These are phyloP conservation scores for Pelargonium cotyledonis DNA, from an alignment of 441 rosid species.

Conservation along the genomic window DNA sequence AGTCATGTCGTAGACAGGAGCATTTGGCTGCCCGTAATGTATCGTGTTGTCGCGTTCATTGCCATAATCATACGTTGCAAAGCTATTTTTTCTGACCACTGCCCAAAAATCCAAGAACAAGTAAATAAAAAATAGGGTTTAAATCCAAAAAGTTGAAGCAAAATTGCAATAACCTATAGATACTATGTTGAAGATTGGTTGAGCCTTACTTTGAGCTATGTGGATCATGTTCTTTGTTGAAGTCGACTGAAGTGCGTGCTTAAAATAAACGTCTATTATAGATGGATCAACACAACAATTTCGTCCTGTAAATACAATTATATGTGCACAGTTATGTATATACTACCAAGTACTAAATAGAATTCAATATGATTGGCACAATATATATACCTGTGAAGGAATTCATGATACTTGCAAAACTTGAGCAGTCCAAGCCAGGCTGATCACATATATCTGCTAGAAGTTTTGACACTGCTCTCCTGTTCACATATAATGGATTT, in stretches of 20 bases:
- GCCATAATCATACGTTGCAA: conserved; percentile 42
- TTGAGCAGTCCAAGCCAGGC: conserved; percentile 28
- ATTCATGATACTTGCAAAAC: conserved; percentile 13
- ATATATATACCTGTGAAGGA: conserved; percentile 31
- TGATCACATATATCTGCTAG: conserved; percentile 26
- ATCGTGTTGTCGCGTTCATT: conserved; percentile 36
- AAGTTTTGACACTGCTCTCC: conserved; percentile 30
- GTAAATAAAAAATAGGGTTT: not conserved
- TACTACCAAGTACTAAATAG: not conserved
- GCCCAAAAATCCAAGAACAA: not conserved
- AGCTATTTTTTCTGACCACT: conserved; percentile 39
- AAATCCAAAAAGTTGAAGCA: not conserved
- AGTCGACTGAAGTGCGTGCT: conserved; percentile 34
- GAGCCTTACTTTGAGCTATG: conserved; percentile 36
- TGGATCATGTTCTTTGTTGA: conserved; percentile 44
- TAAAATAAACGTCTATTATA: conserved; percentile 17
- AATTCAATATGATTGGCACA: not conserved
- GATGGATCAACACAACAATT: conserved; percentile 43
- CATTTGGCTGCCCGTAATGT: conserved; percentile 37
- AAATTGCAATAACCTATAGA: not conserved
- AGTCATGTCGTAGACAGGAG: conserved; percentile 36
- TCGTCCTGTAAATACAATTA: conserved; percentile 21
- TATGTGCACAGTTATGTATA: not conserved
- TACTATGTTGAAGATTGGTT: not conserved
- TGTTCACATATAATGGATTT: conserved; percentile 11